phyloP scores from a whole-genome alignment of 2,329 filamentous ascomycete species.

The Aureobasidium zeae region DNA sequence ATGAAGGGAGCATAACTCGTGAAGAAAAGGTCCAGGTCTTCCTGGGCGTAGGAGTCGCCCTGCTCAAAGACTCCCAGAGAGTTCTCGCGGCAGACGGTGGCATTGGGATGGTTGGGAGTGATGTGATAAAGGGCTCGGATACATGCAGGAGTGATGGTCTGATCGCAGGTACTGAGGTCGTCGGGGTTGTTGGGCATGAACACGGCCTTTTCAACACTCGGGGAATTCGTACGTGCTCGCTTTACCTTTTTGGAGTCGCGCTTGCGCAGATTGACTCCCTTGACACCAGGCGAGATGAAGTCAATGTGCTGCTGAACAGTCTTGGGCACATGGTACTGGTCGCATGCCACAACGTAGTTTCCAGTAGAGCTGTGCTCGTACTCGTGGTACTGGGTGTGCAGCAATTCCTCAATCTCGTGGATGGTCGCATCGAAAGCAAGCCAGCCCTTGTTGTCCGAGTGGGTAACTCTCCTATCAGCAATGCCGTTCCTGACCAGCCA shows the following conservation, averaged over 20 bases:
- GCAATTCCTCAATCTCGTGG: conserved; percentile 23
- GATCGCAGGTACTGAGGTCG: conserved; percentile 19
- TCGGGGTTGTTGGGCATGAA: conserved; percentile 16
- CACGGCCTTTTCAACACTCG: conserved; percentile 5
- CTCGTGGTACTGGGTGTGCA: conserved; percentile 24
- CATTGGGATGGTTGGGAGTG: conserved; percentile 17
- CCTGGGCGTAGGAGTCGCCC: conserved; percentile 37
- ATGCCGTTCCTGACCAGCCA: conserved; percentile 22
- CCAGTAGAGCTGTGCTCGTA: conserved; percentile 21
- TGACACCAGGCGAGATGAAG: conserved; percentile 25
- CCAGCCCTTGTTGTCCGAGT: conserved; percentile 29
- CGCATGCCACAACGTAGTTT: conserved; percentile 19
- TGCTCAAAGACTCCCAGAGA: conserved; percentile 37
- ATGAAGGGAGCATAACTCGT: conserved; percentile 22
- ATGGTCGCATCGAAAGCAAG: conserved; percentile 26
- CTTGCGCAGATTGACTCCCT: conserved; percentile 19
- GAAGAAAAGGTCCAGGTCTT: conserved; percentile 39
- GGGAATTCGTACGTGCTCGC: not conserved
- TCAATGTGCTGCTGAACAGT: conserved; percentile 22
- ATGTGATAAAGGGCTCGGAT: conserved; percentile 22
- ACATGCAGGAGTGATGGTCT: conserved; percentile 22
- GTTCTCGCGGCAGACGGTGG: conserved; percentile 19
- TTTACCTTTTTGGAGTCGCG: conserved; percentile 15
- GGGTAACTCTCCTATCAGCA: conserved; percentile 21
- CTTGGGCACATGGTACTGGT: conserved; percentile 23